A percentile compares a stretch with the other conserved stretches of the same genome.
Conservation (phyloP, 2,329 filamentous ascomycete species). For the Cyphellophora attinorum region DNA sequence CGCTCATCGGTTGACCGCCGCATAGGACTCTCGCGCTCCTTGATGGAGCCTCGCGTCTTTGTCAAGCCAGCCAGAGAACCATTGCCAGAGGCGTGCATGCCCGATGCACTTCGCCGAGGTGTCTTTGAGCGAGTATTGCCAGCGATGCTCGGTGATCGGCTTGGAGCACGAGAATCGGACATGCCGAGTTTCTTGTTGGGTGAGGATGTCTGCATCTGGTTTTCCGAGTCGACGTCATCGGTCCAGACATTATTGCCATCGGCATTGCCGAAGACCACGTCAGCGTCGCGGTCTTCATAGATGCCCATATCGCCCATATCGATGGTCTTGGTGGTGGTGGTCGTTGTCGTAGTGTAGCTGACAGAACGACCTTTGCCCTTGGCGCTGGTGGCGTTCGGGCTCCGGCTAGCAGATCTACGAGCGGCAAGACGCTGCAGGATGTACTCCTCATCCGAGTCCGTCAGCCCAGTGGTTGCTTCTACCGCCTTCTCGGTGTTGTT, state of each 20-base stretch:
- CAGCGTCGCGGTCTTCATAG: slow-evolving; percentile 16
- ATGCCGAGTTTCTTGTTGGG: slow-evolving; percentile 17
- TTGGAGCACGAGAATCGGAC: slow-evolving; percentile 7
- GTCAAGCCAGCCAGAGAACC: slow-evolving; percentile 10
- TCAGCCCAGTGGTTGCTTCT: slow-evolving; percentile 22
- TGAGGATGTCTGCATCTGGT: slow-evolving; percentile 1
- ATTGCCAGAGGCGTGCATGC: slow-evolving; percentile 14
- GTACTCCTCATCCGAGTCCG: slow-evolving; percentile 73
- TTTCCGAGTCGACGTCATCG: slow-evolving; percentile 9
- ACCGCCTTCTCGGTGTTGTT: slow-evolving; percentile 49
- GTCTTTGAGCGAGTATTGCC: slow-evolving; percentile 8
- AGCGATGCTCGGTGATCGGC: neutral
- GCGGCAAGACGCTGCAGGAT: slow-evolving; percentile 66
- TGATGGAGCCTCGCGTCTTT: slow-evolving; percentile 13
- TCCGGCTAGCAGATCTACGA: slow-evolving; percentile 27
- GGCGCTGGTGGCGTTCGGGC: slow-evolving; percentile 14
- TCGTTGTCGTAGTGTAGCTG: slow-evolving; percentile 18
- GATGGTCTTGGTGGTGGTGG: slow-evolving; percentile 16
- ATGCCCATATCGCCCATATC: slow-evolving; percentile 16
- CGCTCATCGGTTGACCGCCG: slow-evolving; percentile 19
- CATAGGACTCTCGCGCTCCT: slow-evolving; percentile 12
- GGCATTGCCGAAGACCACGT: slow-evolving; percentile 6
- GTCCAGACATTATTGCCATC: slow-evolving; percentile 18
- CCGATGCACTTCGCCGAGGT: slow-evolving; percentile 12
- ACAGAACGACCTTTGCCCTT: slow-evolving; percentile 21